Evolutionary conservation across 257 asterid species (phyloP), one percentile per base, ranked within the genome.

Genomic region (Lavandula angustifolia): DNA sequence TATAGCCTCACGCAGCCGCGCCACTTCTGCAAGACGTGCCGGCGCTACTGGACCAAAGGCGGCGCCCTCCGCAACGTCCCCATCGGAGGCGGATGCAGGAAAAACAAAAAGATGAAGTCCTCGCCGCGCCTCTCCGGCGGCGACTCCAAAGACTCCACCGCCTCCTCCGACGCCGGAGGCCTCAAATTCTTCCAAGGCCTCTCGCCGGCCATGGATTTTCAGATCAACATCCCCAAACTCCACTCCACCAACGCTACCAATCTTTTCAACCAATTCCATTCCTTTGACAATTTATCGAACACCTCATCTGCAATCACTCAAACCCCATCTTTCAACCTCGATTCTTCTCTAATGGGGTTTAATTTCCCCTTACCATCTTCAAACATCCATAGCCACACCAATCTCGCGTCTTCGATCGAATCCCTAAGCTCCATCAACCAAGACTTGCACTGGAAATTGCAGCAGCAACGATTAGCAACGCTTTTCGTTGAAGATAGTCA

Each of bases 131-230:
- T 80, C 66, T 65, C 84, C 41, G 78, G 56, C 41, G 78, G 56
- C 54, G 67, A 63, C 38, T 75, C 83, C 43, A 77, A 50, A 6
- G 85, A 79, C 57, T 22, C 70, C 22, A 42, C 60, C 48, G 62
- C 62, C 10, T 62, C 85, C 35, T 67, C 84, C 8, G 85, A 68
- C 63, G 70, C 67, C 11, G 84, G 79, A 34, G 82, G 82, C 22
- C 50, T 77, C 7, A 82, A 76, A 38, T 78, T 83, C 76, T 75
- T 81, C 16, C 85, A 81, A 50, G 82, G 82, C 8, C 67, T 82
- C 38, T 50, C 92, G 3, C 88, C 96, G 3, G 83, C 91, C 62
- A 81, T 83, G 88, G 94, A 85, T 65, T 87, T 85, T 57, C 90
- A 85, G 32, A 47, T 80, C 7, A 68, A 70, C 66, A 60, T 66